Conservation (phyloP, 805 yeast species). For the Candida nitratophila region DNA sequence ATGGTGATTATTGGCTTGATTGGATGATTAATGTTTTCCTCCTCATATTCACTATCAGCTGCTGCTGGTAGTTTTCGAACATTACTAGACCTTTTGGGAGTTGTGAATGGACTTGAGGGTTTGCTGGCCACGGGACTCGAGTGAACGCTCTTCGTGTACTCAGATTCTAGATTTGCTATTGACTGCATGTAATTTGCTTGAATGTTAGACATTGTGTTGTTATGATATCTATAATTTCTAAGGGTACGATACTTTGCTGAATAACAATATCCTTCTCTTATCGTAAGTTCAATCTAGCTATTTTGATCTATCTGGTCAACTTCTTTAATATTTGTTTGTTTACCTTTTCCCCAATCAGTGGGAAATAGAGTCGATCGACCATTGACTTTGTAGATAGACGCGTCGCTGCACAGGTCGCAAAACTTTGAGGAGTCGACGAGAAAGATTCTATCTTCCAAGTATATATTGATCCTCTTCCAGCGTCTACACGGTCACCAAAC, state of each 20-base stretch:
- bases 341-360: neutral
- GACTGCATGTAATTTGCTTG: slow-evolving; percentile 2
- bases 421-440: no score
- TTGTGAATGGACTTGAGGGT: neutral
- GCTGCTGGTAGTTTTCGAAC: neutral
- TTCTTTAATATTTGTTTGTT: neutral
- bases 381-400: no score
- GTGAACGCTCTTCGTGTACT: neutral
- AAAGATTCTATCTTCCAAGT: no score
- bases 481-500: no score
- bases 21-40: neutral
- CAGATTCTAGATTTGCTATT: neutral
- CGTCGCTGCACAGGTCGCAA: no score
- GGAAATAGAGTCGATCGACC: no score
- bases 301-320: neutral
- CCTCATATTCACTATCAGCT: neutral
- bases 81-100: neutral
- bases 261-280: no score
- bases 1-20: neutral
- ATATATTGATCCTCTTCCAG: no score
- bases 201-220: neutral
- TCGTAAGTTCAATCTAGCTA: no score
- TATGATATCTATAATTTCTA: neutral
- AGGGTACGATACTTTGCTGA: no score
- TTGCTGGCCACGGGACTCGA: neutral